Conservation (phyloP, 2,329 filamentous ascomycete species). For the Beauveria bassiana region DNA sequence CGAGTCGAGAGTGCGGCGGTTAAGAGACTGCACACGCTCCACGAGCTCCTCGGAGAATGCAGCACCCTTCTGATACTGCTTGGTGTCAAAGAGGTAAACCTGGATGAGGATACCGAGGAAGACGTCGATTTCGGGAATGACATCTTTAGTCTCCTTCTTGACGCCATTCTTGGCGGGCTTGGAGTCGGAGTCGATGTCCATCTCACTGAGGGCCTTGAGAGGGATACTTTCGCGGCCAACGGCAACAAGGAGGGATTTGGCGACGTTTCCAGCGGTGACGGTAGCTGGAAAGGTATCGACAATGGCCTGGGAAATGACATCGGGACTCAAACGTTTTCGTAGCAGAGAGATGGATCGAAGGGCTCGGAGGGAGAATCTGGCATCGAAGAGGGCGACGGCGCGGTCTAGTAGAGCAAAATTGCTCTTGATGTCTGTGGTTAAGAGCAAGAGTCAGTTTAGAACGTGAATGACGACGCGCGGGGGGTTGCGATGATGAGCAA, state of each 20-base stretch:
- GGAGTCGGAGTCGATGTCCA: conserved; percentile 63
- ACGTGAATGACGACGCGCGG: conserved; percentile 14
- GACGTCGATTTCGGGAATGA: conserved; percentile 79
- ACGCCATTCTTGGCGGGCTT: conserved; percentile 45
- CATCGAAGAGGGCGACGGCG: conserved; percentile 87
- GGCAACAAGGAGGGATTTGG: conserved; percentile 61
- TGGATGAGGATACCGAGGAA: conserved; percentile 82
- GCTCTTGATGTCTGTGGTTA: conserved; percentile 72
- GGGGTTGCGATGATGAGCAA: neutral
- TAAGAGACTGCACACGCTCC: conserved; percentile 78
- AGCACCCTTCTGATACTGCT: conserved; percentile 70
- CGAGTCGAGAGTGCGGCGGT: conserved; percentile 88
- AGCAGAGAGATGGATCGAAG: conserved; percentile 92
- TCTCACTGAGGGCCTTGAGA: conserved; percentile 54
- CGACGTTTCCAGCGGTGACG: conserved; percentile 53
- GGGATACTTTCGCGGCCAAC: conserved; percentile 60
- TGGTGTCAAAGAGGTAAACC: conserved; percentile 81
- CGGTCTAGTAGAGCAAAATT: conserved; percentile 89
- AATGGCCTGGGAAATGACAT: conserved; percentile 74
- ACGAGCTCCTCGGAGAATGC: conserved; percentile 79
- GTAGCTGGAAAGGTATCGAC: conserved; percentile 67
- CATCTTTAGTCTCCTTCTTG: conserved; percentile 66
- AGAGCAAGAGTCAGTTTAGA: conserved; percentile 10
- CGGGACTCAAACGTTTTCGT: conserved; percentile 79
- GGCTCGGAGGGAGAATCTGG: conserved; percentile 88